Base-by-base conservation (phyloP, 192 early-diverging fungal genomes). In the Coemansia reversa region DNA sequence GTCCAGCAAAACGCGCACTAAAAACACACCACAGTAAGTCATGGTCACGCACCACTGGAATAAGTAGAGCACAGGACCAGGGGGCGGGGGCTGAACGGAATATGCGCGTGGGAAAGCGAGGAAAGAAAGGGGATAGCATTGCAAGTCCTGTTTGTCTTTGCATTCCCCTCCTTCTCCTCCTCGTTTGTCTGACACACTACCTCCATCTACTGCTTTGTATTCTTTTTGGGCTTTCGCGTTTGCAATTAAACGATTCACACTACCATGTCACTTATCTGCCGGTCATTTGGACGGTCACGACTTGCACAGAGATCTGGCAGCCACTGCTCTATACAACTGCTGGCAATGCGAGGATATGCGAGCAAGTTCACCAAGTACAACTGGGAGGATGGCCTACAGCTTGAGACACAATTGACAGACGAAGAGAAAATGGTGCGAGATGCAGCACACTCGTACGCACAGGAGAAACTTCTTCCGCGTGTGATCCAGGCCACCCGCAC, bases 341-440 rank as follows among this genome's bases (percentile, higher is more conserved):
- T 33, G 58, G 51, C 54, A 11, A 28, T 30, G n/a, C 72, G 78
- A 9, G 60, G 66, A 0, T 81, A 72, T 29, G 69, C 79, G 0
- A 72, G 52, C 55, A 83, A 83, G 69, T 66, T 87, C 66, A 84
- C 82, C 29, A 91, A 89, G 70, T 93, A 91, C 78, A 83, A 91
- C 80, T 93, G 90, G 90, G 83, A 86, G 30, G 96, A 98, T 60
- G 86, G 94, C 3, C 74, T 98, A 30, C 88, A 89, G 78, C 84
- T 96, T 51, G 87, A 94, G 53, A 75, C 84, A 0, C 90, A 85
- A 61, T 85, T 98, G 56, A 95, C 95, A 5, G 95, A 97, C 55
- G 96, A 98, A 48, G 96, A 98, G 82, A 77, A 82, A 51, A 82
- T 85, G 65, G 80, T 92, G 59, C 90, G 94, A 63, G 94, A 95